phyloP scores from a whole-genome alignment of 768 basidiomycete genomes.

The Serendipita vermifera region DNA sequence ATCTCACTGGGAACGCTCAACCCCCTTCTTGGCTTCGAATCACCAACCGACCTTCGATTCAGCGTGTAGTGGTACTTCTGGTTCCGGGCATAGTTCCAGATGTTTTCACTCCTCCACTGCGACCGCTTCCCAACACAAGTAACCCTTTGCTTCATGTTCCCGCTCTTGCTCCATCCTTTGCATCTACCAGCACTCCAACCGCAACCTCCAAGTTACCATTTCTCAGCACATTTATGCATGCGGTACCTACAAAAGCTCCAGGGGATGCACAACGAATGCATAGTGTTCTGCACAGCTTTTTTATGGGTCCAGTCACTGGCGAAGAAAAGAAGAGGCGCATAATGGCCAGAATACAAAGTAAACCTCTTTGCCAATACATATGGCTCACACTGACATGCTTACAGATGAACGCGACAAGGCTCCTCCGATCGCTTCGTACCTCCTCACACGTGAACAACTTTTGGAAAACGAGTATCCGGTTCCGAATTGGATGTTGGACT shows the following conservation, averaged over 20 bases:
- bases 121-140: constrained; percentile 13
- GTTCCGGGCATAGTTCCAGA: constrained; percentile 72
- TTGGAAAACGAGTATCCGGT: constrained; percentile 87
- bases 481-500: constrained; percentile 70
- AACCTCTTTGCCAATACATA: constrained; percentile 16
- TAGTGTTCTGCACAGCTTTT: constrained; percentile 69
- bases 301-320: constrained; percentile 63
- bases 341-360: constrained; percentile 26
- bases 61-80: constrained; percentile 66
- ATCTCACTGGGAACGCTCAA: constrained; percentile 70
- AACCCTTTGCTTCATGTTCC: constrained; percentile 53
- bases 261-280: constrained; percentile 80
- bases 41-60: constrained; percentile 64
- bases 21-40: constrained; percentile 77
- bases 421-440: constrained; percentile 53
- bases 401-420: constrained; percentile 49
- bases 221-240: constrained; percentile 78
- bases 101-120: constrained; percentile 25
- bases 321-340: constrained; percentile 65
- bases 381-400: neutral
- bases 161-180: constrained; percentile 18
- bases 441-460: constrained; percentile 75
- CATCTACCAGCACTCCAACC: constrained; percentile 25
- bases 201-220: constrained; percentile 48
- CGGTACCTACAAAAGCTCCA: constrained; percentile 84